Conservation (phyloP, 441 rosid species). For the Syzygium malaccense region DNA sequence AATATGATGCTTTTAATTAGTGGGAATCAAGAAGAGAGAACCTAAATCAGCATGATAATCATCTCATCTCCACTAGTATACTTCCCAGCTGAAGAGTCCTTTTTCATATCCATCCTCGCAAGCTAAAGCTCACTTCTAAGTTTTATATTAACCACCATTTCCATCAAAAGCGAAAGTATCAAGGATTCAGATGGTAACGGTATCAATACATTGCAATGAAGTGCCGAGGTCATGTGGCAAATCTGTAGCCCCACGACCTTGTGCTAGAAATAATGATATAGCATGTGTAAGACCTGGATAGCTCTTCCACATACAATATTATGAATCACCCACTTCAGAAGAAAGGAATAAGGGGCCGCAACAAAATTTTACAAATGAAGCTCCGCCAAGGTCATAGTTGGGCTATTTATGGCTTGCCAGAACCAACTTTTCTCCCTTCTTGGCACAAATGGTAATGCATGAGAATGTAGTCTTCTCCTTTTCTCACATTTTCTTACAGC, state of each 20-base stretch:
- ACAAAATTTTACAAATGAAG: background rate
- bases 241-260: background rate
- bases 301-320: background rate
- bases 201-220: background rate
- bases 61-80: background rate
- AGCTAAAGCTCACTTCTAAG: background rate
- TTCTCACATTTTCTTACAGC: background rate
- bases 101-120: background rate
- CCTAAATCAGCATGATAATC: background rate
- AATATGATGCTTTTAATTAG: background rate
- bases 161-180: background rate
- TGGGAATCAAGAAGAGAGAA: background rate
- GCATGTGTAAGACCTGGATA: background rate
- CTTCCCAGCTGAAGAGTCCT: background rate
- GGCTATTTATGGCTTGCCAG: background rate
- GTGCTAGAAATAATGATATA: background rate
- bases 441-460: background rate
- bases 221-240: background rate
- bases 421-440: background rate
- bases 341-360: background rate
- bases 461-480: background rate
- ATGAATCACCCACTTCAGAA: background rate
- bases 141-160: background rate
- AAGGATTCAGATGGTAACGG: background rate
- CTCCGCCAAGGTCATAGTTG: background rate